These are phyloP conservation scores for Ceratocystis huliohia DNA, from an alignment of 2,329 filamentous ascomycete genomes.

Conservation along the genomic window DNA sequence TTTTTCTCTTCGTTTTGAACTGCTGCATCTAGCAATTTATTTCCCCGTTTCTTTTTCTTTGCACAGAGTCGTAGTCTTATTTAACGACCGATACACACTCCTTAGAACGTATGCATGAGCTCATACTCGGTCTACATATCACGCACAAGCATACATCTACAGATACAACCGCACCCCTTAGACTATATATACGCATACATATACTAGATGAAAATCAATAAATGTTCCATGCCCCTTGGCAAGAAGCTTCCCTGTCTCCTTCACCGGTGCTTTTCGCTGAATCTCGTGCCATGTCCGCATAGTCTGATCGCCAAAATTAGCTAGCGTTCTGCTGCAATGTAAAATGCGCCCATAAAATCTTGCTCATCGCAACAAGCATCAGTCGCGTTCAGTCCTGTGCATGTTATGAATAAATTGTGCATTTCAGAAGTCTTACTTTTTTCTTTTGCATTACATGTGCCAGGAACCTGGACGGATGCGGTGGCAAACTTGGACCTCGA, in stretches of 20 bases:
- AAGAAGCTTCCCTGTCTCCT: neutral
- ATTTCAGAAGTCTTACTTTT: neutral
- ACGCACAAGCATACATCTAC: neutral
- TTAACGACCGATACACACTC: neutral
- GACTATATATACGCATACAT: neutral
- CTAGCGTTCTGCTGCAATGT: too few relatives aligned
- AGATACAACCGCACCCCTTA: neutral
- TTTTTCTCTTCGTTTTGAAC: neutral
- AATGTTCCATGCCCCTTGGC: too few relatives aligned
- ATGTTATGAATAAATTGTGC: neutral
- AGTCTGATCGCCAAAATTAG: too few relatives aligned
- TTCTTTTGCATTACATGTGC: neutral
- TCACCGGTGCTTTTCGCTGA: too few relatives aligned
- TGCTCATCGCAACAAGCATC: too few relatives aligned
- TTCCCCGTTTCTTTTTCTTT: neutral
- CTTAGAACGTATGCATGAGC: neutral
- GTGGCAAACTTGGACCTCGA: neutral
- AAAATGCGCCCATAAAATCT: too few relatives aligned
- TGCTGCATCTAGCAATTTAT: neutral
- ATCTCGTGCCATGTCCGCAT: too few relatives aligned
- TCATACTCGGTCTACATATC: neutral
- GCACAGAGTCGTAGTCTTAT: neutral
- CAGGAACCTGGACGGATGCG: neutral
- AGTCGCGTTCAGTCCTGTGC: too few relatives aligned
- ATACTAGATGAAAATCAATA: neutral